Evolutionary conservation across 2,329 filamentous ascomycete genomes (phyloP).

Genomic region (Curvularia sp.): DNA sequence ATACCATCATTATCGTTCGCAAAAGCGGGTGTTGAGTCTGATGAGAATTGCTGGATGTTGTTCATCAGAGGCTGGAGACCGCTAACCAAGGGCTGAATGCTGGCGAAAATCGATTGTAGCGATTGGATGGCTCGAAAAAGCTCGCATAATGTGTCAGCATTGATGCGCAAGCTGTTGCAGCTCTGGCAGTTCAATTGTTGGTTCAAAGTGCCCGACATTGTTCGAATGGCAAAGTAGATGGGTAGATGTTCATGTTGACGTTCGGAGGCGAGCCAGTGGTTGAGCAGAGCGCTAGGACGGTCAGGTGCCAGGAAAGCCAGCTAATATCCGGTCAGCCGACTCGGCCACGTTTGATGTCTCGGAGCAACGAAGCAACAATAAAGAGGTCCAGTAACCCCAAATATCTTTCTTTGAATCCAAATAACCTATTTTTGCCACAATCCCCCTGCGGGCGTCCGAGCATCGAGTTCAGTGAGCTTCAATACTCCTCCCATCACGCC

Average conservation of each 20-base stretch:
- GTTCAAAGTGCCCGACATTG: not conserved
- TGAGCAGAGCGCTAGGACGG: not conserved
- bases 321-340: slow-evolving; percentile 1
- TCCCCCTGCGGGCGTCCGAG: not conserved
- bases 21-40: not conserved
- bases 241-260: not conserved
- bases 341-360: not conserved
- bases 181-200: slow-evolving; percentile 1
- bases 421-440: not conserved
- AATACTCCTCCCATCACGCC: not conserved
- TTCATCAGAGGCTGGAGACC: not conserved
- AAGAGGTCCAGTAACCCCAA: not conserved
- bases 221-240: not conserved
- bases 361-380: not conserved
- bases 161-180: not conserved
- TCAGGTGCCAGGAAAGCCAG: not conserved
- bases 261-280: not conserved
- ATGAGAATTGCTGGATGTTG: not conserved
- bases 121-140: not conserved
- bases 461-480: not conserved
- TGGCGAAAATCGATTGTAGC: not conserved
- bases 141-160: not conserved
- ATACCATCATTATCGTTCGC: not conserved
- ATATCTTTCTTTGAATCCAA: not conserved
- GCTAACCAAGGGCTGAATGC: not conserved